Conservation (phyloP, 1,284 basidiomycete species). For the Schizopora paradoxa region DNA sequence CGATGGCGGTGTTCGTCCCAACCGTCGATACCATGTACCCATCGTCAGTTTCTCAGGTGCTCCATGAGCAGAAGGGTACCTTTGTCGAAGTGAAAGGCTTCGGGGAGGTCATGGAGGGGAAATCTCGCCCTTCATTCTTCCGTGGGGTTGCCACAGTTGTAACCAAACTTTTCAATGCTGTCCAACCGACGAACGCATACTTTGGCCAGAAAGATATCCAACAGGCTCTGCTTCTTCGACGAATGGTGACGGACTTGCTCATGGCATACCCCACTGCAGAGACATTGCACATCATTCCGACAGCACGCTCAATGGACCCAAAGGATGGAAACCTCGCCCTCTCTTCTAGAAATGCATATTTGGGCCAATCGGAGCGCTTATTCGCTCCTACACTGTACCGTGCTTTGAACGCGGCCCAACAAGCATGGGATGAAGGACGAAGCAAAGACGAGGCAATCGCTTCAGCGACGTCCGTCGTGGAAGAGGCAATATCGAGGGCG, state of each 20-base stretch:
- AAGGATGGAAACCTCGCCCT: conserved; percentile 65
- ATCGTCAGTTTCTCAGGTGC: conserved; percentile 77
- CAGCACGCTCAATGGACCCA: conserved; percentile 56
- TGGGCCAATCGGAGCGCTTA: conserved; percentile 57
- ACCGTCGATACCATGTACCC: conserved; percentile 82
- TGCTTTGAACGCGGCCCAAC: conserved; percentile 57
- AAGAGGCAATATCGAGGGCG: conserved; percentile 29
- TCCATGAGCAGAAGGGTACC: conserved; percentile 76
- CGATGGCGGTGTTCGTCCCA: conserved; percentile 78
- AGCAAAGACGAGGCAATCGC: conserved; percentile 52
- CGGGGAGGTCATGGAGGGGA: conserved; percentile 83
- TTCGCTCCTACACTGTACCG: conserved; percentile 70
- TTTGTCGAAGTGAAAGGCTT: conserved; percentile 91
- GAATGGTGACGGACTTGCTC: conserved; percentile 81
- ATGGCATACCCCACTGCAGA: conserved; percentile 67
- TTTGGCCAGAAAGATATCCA: conserved; percentile 99
- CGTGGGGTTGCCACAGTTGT: conserved; percentile 94
- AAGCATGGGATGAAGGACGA: conserved; percentile 46
- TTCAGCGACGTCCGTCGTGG: conserved; percentile 38
- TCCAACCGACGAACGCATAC: conserved; percentile 89
- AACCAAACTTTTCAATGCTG: conserved; percentile 89
- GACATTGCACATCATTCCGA: conserved; percentile 80
- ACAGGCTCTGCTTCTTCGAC: conserved; percentile 83
- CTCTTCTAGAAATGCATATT: conserved; percentile 88
- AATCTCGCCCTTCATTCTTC: conserved; percentile 85